Percentiles rank a stretch among this genome's conserved stretches.
These are phyloP conservation scores for Pythium insidiosum DNA, from an alignment of 352 stramenopile species.

Conservation along the genomic window DNA sequence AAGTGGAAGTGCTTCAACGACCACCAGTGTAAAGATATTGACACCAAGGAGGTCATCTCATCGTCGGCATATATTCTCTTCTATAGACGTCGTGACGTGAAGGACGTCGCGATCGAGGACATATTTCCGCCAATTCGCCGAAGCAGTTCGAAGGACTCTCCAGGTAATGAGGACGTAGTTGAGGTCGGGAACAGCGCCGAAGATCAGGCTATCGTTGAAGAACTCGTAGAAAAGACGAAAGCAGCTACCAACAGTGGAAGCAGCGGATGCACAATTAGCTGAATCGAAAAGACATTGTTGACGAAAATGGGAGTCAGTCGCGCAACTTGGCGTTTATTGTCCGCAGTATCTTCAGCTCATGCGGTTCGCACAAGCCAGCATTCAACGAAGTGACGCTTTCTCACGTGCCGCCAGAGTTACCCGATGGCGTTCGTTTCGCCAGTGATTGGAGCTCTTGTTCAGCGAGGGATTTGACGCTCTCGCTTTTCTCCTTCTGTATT, in stretches of 20 bases:
- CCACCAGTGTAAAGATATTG: conserved; percentile 84
- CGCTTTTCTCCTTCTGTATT: conserved; percentile 49
- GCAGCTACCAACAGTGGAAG: conserved; percentile 30
- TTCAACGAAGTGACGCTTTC: too few relatives aligned
- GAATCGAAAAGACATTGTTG: conserved; percentile 3
- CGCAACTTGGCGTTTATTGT: too few relatives aligned
- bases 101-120: conserved; percentile 54
- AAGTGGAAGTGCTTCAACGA: conserved; percentile 99
- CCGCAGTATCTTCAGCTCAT: too few relatives aligned
- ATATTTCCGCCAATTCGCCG: conserved; percentile 57
- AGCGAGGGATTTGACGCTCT: conserved; percentile 38
- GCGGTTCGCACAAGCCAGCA: too few relatives aligned
- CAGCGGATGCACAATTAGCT: conserved; percentile 56
- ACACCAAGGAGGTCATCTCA: conserved; percentile 79
- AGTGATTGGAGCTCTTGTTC: conserved; percentile 50
- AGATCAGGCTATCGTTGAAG: conserved; percentile 59
- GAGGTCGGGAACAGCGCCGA: conserved; percentile 20
- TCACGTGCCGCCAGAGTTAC: too few relatives aligned
- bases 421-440: conserved; percentile 30
- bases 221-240: conserved; percentile 64
- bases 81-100: conserved; percentile 74
- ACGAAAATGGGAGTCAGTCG: too few relatives aligned
- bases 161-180: conserved; percentile 14
- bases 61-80: conserved; percentile 89
- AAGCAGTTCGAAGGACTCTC: conserved; percentile 19